phyloP scores from a whole-genome alignment of 139 green algal species.

The Tetraselmis chui region DNA sequence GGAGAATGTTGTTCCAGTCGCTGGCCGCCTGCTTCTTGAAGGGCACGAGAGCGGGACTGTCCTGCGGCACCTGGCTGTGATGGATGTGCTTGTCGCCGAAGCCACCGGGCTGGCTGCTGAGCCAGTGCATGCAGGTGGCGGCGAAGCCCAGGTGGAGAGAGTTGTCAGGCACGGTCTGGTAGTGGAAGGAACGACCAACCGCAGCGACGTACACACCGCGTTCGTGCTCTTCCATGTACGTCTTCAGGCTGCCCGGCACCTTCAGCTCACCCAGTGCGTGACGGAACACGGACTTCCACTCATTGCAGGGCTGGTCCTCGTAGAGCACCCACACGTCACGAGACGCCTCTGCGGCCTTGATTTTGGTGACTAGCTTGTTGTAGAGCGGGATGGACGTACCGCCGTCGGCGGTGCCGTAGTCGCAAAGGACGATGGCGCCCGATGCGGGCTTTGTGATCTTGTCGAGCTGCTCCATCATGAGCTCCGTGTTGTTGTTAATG shows the following conservation, averaged over 20 bases:
- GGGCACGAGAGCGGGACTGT: not conserved
- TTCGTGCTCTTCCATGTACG: constrained; percentile 5
- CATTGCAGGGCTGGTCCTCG: constrained; percentile 26
- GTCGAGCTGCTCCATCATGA: not conserved
- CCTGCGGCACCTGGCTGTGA: constrained; percentile 5
- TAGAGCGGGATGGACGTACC: constrained; percentile 15
- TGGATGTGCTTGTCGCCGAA: constrained; percentile 7
- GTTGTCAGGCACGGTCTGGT: constrained; percentile 12
- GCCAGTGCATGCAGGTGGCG: constrained; percentile 30
- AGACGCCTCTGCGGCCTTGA: not conserved
- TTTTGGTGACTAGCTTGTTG: not conserved
- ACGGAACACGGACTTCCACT: constrained; percentile 24
- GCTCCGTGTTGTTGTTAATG: constrained; percentile 11
- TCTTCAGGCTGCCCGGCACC: not conserved
- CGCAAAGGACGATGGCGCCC: constrained; percentile 7
- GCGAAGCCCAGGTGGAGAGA: constrained; percentile 7
- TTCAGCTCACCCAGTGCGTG: constrained; percentile 6
- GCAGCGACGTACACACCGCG: constrained; percentile 12
- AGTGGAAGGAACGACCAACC: constrained; percentile 13
- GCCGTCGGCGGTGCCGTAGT: constrained; percentile 19
- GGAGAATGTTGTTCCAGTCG: constrained; percentile 18
- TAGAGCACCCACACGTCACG: constrained; percentile 12
- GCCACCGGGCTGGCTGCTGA: constrained; percentile 15
- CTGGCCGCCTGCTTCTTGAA: constrained; percentile 5
- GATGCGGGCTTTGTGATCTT: not conserved